Conservation (phyloP, 2,329 filamentous ascomycete genomes). For the Aphanocladium album region DNA sequence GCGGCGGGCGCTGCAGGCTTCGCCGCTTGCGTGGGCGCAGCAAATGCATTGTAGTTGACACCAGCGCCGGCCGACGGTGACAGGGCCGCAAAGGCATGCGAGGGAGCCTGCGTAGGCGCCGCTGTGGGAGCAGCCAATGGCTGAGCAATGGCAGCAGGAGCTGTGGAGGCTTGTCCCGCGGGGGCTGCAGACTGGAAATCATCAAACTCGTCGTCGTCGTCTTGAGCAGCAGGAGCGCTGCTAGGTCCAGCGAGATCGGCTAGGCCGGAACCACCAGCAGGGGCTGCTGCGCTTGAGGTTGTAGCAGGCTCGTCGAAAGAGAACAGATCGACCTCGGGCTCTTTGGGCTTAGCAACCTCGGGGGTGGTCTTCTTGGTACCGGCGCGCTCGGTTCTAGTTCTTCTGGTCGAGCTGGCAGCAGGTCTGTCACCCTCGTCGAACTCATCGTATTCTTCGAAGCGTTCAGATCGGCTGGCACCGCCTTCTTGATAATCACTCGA, state of each 20-base stretch:
- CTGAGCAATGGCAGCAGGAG: conserved; percentile 74
- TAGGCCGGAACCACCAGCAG: conserved; percentile 43
- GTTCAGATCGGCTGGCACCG: conserved; percentile 52
- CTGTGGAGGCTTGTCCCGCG: conserved; percentile 46
- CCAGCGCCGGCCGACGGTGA: conserved; percentile 62
- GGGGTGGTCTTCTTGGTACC: conserved; percentile 38
- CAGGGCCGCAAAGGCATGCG: conserved; percentile 70
- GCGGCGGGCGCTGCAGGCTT: conserved; percentile 52
- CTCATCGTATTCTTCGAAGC: conserved; percentile 97
- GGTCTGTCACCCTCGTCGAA: conserved; percentile 69
- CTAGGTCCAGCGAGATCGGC: conserved; percentile 35
- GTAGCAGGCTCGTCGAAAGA: conserved; percentile 76
- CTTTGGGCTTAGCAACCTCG: conserved; percentile 72
- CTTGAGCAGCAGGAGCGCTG: conserved; percentile 29
- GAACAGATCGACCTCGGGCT: conserved; percentile 87
- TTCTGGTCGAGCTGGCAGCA: conserved; percentile 37
- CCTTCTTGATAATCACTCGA: conserved; percentile 65
- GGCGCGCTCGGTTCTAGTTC: conserved; percentile 27
- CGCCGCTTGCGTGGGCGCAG: conserved; percentile 26
- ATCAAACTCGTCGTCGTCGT: conserved; percentile 84
- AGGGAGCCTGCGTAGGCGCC: conserved; percentile 53
- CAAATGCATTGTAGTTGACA: conserved; percentile 55
- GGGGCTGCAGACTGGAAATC: conserved; percentile 85
- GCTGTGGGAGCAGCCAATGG: conserved; percentile 66
- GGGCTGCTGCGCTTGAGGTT: conserved; percentile 39